These are phyloP conservation scores for Mortierella sp. DNA, from an alignment of 371 early-diverging fungal species.

Conservation along the genomic window DNA sequence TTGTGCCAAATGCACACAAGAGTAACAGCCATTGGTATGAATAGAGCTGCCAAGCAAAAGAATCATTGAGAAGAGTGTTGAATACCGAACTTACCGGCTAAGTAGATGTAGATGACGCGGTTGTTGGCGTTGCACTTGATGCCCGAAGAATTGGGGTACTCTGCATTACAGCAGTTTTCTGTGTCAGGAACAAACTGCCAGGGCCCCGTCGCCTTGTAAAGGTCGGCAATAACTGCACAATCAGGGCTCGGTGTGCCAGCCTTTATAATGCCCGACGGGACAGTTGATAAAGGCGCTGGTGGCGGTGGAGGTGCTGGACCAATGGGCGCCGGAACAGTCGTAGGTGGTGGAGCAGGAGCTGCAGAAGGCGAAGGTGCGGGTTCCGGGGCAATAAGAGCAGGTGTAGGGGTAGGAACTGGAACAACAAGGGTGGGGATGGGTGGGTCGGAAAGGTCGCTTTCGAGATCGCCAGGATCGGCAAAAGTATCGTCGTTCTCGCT, in stretches of 20 bases:
- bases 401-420: background rate
- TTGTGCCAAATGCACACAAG: background rate
- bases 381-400: background rate
- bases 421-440: background rate
- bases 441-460: conserved; percentile 8
- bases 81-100: conserved; percentile 39
- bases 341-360: background rate
- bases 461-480: conserved; percentile 16
- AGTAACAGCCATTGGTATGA: background rate
- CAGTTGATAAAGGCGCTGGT: conserved; percentile 8
- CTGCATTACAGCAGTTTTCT: conserved; percentile 45
- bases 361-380: background rate
- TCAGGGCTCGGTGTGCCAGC: conserved; percentile 36
- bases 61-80: no score
- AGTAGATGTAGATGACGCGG: conserved; percentile 43
- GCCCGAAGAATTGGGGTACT: conserved; percentile 37
- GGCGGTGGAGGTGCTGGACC: conserved; percentile 9
- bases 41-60: no score
- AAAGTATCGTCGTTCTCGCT: conserved; percentile 20
- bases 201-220: conserved; percentile 48
- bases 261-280: conserved; percentile 28
- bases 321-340: background rate
- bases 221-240: conserved; percentile 30
- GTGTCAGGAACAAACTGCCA: conserved; percentile 50
- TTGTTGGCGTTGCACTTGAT: conserved; percentile 41